Conservation (phyloP, 257 asterid genomes). For the Nicotiana knightiana region DNA sequence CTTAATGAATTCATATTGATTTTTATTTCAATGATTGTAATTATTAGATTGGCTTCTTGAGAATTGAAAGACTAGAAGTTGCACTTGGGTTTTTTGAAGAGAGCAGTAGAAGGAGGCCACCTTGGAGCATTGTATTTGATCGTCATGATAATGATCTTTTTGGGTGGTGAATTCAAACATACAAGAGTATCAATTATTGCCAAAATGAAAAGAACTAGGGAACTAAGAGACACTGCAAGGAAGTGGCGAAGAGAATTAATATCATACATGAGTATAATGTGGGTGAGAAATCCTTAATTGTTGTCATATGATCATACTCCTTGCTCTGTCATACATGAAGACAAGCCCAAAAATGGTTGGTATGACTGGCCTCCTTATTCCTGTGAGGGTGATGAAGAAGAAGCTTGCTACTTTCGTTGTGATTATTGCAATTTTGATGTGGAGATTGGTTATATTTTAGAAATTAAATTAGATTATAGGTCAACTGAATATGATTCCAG, state of each 20-base stretch:
- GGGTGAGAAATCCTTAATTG: neutral
- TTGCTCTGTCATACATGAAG: neutral
- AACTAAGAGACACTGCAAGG: neutral
- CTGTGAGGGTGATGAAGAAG: neutral
- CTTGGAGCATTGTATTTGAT: neutral
- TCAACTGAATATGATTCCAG: too few relatives aligned
- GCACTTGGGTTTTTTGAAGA: neutral
- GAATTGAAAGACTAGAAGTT: neutral
- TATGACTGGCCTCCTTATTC: neutral
- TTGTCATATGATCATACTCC: neutral
- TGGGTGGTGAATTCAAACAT: neutral
- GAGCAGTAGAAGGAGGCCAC: conserved; percentile 1
- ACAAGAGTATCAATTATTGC: neutral
- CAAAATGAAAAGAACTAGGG: neutral
- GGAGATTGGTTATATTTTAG: neutral
- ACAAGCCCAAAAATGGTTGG: neutral
- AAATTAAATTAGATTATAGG: too few relatives aligned
- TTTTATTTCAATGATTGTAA: neutral
- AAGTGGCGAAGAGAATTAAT: neutral
- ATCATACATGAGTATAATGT: neutral
- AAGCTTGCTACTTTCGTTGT: neutral
- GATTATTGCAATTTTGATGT: neutral
- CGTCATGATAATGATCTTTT: neutral
- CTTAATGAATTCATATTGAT: neutral
- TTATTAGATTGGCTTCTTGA: neutral